Conservation (phyloP, 106 monocot species). For the Dendrobium nobile region DNA sequence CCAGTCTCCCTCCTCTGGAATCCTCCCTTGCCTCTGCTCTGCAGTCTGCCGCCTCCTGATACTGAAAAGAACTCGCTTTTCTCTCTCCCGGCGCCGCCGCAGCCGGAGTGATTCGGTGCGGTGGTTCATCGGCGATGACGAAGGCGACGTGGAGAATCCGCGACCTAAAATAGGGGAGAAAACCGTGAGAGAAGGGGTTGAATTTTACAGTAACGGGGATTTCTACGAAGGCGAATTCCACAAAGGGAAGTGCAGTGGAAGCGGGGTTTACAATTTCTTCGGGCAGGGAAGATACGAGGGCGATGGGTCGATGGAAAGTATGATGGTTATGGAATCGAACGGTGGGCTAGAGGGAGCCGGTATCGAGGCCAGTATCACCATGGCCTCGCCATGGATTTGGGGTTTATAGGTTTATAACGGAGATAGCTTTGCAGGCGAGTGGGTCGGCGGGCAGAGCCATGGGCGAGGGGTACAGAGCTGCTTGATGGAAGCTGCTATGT, state of each 20-base stretch:
- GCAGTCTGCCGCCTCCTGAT: conserved; percentile 8
- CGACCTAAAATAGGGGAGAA: neutral
- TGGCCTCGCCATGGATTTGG: conserved; percentile 48
- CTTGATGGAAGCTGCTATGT: conserved; percentile 50
- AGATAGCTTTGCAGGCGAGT: conserved; percentile 51
- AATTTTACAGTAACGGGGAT: conserved; percentile 50
- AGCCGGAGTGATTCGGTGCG: conserved; percentile 23
- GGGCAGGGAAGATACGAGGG: conserved; percentile 49
- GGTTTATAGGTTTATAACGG: conserved; percentile 47
- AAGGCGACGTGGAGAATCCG: conserved; percentile 8
- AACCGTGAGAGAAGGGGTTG: conserved; percentile 35
- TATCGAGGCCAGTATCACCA: conserved; percentile 39
- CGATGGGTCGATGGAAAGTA: conserved; percentile 53
- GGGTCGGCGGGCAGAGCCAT: conserved; percentile 55
- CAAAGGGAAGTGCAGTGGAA: conserved; percentile 37
- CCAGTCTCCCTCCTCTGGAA: conserved; percentile 11
- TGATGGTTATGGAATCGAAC: conserved; percentile 52
- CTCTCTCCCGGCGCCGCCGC: neutral
- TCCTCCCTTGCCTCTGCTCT: conserved; percentile 15
- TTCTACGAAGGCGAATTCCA: conserved; percentile 50
- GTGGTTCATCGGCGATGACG: conserved; percentile 61
- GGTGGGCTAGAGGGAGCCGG: conserved; percentile 54
- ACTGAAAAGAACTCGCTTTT: neutral
- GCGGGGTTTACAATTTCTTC: conserved; percentile 42
- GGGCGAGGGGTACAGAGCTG: conserved; percentile 46